These are phyloP conservation scores for Chrysoporthe puriensis DNA, from an alignment of 2,329 filamentous ascomycete species.

Conservation along the genomic window DNA sequence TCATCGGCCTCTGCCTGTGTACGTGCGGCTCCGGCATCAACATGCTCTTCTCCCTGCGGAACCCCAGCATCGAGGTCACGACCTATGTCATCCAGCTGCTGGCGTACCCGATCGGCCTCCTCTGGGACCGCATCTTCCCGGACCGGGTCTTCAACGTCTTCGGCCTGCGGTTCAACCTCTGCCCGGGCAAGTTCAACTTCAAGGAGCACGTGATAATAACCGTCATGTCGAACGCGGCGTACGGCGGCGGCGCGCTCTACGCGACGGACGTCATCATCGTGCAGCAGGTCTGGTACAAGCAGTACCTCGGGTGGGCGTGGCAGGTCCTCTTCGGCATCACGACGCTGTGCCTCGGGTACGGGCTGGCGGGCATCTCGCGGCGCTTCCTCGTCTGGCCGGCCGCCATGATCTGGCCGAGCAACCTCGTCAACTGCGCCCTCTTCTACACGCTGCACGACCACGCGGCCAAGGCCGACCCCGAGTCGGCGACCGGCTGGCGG, in stretches of 20 bases:
- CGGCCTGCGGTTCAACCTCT: conserved; percentile 59
- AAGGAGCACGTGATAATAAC: conserved; percentile 66
- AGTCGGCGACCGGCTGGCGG: conserved; percentile 61
- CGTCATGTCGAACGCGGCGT: conserved; percentile 62
- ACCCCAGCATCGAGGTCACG: conserved; percentile 62
- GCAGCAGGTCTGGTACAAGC: conserved; percentile 60
- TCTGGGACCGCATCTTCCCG: conserved; percentile 60
- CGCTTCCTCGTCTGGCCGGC: conserved; percentile 65
- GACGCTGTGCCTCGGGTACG: conserved; percentile 66
- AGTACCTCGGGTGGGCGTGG: conserved; percentile 49
- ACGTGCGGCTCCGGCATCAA: conserved; percentile 66
- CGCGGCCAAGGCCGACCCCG: conserved; percentile 45
- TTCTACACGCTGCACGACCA: conserved; percentile 54
- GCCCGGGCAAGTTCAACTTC: conserved; percentile 62
- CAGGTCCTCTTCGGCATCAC: conserved; percentile 62
- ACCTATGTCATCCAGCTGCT: conserved; percentile 66
- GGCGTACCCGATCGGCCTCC: conserved; percentile 61
- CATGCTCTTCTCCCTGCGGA: conserved; percentile 63
- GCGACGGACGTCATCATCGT: conserved; percentile 56
- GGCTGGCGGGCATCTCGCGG: conserved; percentile 62
- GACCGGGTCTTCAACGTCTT: conserved; percentile 54
- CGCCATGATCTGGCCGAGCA: conserved; percentile 63
- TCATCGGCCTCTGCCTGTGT: conserved; percentile 62
- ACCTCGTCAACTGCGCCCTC: conserved; percentile 60
- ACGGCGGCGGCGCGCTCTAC: conserved; percentile 61